Evolutionary conservation across 768 basidiomycete species (phyloP), one percentile per base, ranked within the genome.

Genomic region (Russula earlei): DNA sequence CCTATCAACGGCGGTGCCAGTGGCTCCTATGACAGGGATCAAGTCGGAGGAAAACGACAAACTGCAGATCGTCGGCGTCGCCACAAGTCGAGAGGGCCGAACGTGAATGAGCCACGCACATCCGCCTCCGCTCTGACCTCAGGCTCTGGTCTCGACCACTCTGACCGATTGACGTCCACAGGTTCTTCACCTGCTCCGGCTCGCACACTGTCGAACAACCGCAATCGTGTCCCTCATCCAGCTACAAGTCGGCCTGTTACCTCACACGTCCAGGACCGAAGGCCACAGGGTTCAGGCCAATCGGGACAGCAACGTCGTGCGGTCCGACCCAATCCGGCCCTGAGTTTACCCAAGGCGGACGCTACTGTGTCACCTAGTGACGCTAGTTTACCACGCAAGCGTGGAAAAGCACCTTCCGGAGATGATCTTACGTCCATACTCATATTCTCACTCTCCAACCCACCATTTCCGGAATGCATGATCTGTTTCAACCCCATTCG

Each of bases 401-500:
- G 60, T 11, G 24, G 5, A 12, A 56, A 51, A 9, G 49, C 49
- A 6, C 59, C 59, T 11, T 52, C 67, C 25, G 63, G 61, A n/a
- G 82, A 85, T 59, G 88, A 88, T 65, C 78, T 92, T 34, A 87
- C 88, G 0, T 88, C 87, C 5, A 78, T 75, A 3, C 79, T 92
- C 53, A 86, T 77, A 17, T 77, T 77, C 24, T 76, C 77, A 5
- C 74, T 93, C 27, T 78, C 80, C 59, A 79, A 78, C 0, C 78
- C 84, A 0, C 88, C 91, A 3, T 87, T 80, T 59, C 77, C 81
- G 0, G 89, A 91, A 64, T 91, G 89, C 62, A 73, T 82, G 19
- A 94, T 85, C 62, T 98, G 95, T 67, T 93, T 93, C 69, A 80
- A 78, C 33, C 60, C 83, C 0, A 83, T 97, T 40, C 79, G 82